These are phyloP conservation scores for Apiotrichum brassicae DNA, from an alignment of 1,284 basidiomycete species.

Conservation along the genomic window DNA sequence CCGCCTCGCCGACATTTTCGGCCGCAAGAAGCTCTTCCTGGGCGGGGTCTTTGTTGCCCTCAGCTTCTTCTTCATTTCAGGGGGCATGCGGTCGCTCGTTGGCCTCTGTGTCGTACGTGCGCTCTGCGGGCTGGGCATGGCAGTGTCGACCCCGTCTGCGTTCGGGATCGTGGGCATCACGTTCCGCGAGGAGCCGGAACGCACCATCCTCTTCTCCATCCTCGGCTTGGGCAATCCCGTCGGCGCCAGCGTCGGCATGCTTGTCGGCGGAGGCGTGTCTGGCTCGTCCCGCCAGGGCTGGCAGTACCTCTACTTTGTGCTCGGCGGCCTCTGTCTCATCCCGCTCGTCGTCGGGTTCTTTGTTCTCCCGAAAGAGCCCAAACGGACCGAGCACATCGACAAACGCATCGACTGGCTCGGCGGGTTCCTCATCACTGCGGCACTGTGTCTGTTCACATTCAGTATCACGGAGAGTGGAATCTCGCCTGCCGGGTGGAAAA, in stretches of 20 bases:
- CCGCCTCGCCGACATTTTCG: slow-evolving; percentile 44
- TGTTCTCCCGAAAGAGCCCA: slow-evolving; percentile 28
- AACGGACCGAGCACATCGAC: slow-evolving; percentile 1
- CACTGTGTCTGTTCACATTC: slow-evolving; percentile 30
- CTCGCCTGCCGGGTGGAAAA: slow-evolving; percentile 23
- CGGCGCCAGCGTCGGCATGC: slow-evolving; percentile 21
- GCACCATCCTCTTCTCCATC: slow-evolving; percentile 34
- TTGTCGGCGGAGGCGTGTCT: slow-evolving; percentile 27
- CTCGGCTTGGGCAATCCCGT: slow-evolving; percentile 30
- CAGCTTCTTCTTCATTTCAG: slow-evolving; percentile 21
- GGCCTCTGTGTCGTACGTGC: slow-evolving; percentile 23
- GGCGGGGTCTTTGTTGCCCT: slow-evolving; percentile 21
- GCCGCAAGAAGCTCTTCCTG: slow-evolving; percentile 39
- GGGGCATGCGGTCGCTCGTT: slow-evolving; percentile 16
- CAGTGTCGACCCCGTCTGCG: slow-evolving; percentile 25
- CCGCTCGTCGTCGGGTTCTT: slow-evolving; percentile 27
- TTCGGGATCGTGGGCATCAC: slow-evolving; percentile 39
- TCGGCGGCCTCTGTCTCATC: slow-evolving; percentile 29
- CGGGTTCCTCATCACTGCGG: slow-evolving; percentile 26
- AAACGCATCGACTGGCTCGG: slow-evolving; percentile 34
- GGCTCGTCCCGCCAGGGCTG: slow-evolving; percentile 14
- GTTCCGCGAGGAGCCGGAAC: slow-evolving; percentile 26
- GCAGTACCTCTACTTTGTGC: slow-evolving; percentile 37
- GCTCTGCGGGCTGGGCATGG: slow-evolving; percentile 17
- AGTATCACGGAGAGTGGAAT: slow-evolving; percentile 25